Evolutionary conservation across 805 yeast species (phyloP), one percentile per base, ranked within the genome.

Genomic region (Hanseniaspora occidentalis): DNA sequence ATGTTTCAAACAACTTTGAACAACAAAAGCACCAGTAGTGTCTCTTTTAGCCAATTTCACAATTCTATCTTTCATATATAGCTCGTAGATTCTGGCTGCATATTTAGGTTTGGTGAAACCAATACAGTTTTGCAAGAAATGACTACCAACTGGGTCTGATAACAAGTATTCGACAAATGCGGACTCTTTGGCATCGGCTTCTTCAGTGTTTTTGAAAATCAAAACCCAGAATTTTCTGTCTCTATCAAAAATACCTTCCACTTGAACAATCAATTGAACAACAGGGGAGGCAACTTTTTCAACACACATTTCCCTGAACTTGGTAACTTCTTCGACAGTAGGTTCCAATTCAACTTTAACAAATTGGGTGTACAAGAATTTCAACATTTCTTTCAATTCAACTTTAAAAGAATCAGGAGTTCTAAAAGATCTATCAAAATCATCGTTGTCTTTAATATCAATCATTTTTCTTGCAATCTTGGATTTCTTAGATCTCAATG

Each of bases 381-480:
- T 55, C 25, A 81, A 53, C 10, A 80, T 46, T 16, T 69, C 70
- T 38, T 65, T 66, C 40, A 85, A 61, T 46, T 78, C 75, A 7
- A 65, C 66, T 48, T 76, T 79, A 57, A 84, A 84, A 0, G 82
- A 66, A 1, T 70, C 59, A 7, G 95, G 95, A 1, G 75, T 75
- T 60, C 76, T 83, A 55, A 74, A 83, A 0, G 78, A 64, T 43
- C 71, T 66, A 52, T 75, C 69, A 51, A 77, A 80, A 47, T 80
- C 86, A 13, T 77, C 79, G 45, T 70, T 79, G 57, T 84, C 94
- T 51, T 78, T 77, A 35, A 85, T 79, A 50, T 83, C 92, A 52
- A 85, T 84, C 94, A 84, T 84, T 56, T 86, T 86, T 58, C 97
- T 76, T 6, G 96, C 96, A 59, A 77, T 81, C 60, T 75, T 86